A percentile compares a stretch with the other conserved stretches of the same genome.
Conservation (phyloP, 371 early-diverging fungal genomes). For the Fennellomyces sp. region DNA sequence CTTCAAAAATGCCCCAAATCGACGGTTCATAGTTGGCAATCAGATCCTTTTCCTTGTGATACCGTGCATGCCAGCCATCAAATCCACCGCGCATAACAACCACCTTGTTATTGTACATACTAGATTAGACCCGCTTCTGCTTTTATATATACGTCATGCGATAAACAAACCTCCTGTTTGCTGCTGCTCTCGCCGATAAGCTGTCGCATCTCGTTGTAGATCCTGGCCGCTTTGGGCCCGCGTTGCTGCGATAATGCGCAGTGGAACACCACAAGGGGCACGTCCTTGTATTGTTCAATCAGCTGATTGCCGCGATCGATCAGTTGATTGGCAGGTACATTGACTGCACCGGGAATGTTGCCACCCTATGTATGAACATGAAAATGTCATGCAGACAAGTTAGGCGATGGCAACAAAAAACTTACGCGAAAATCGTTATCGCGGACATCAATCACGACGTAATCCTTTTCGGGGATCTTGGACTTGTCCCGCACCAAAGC, state of each 20-base stretch:
- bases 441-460: conserved; percentile 82
- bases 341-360: conserved; percentile 77
- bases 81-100: conserved; percentile 76
- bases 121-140: no score
- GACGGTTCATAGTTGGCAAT: conserved; percentile 66
- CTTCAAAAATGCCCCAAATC: conserved; percentile 46
- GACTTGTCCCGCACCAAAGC: conserved; percentile 56
- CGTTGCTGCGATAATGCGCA: conserved; percentile 79
- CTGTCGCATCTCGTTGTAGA: conserved; percentile 62
- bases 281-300: conserved; percentile 53
- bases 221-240: conserved; percentile 83
- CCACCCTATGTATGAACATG: conserved; percentile 65
- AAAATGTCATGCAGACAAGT: not conserved
- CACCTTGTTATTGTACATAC: conserved; percentile 44
- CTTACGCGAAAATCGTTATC: conserved; percentile 73
- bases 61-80: conserved; percentile 66
- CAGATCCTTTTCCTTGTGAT: conserved; percentile 56
- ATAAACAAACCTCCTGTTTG: conserved; percentile 24
- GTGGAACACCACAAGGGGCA: conserved; percentile 79
- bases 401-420: not conserved
- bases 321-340: conserved; percentile 74
- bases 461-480: conserved; percentile 65
- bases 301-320: conserved; percentile 48
- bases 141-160: no score
- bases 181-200: conserved; percentile 29